phyloP scores from a whole-genome alignment of 1,139 yeast species.

The Scheffersomyces lignicola region DNA sequence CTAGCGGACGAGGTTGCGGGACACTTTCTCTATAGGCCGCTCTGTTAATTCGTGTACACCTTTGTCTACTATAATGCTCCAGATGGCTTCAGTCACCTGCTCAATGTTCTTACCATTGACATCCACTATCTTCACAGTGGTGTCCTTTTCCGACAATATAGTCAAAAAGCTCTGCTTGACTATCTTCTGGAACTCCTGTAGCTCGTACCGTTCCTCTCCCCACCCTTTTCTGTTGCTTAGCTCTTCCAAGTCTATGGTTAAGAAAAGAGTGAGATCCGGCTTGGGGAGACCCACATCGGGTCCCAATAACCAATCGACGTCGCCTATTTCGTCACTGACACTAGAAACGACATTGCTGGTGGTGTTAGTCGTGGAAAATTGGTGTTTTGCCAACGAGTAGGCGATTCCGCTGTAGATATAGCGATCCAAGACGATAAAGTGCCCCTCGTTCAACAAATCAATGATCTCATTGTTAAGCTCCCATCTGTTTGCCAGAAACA shows the following conservation, averaged over 20 bases:
- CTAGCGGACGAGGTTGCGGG: too few relatives aligned
- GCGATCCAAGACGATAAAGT: slow-evolving; percentile 71
- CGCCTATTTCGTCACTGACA: slow-evolving; percentile 26
- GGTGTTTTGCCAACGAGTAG: slow-evolving; percentile 78
- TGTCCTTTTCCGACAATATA: slow-evolving; percentile 40
- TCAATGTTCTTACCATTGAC: slow-evolving; percentile 64
- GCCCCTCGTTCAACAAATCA: slow-evolving; percentile 50
- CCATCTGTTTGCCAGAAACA: slow-evolving; percentile 96
- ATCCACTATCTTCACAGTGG: slow-evolving; percentile 45
- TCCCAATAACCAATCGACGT: slow-evolving; percentile 69
- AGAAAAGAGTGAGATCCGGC: slow-evolving; percentile 82
- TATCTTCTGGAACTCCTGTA: slow-evolving; percentile 62
- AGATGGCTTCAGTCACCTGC: slow-evolving; percentile 44
- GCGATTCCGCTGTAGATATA: slow-evolving; percentile 94
- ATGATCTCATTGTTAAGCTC: slow-evolving; percentile 60
- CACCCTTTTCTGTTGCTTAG: slow-evolving; percentile 66
- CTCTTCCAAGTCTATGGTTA: slow-evolving; percentile 59
- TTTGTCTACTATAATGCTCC: slow-evolving; percentile 22
- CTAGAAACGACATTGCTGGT: slow-evolving; percentile 3
- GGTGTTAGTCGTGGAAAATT: slow-evolving; percentile 2
- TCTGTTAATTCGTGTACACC: slow-evolving; percentile 15
- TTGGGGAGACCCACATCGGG: slow-evolving; percentile 86
- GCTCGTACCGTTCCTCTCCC: slow-evolving; percentile 92
- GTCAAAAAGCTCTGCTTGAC: slow-evolving; percentile 63
- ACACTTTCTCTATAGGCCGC: slow-evolving; percentile 13